These are phyloP conservation scores for Hypoxylon sp. DNA, from an alignment of 2,329 filamentous ascomycete genomes.

Conservation along the genomic window DNA sequence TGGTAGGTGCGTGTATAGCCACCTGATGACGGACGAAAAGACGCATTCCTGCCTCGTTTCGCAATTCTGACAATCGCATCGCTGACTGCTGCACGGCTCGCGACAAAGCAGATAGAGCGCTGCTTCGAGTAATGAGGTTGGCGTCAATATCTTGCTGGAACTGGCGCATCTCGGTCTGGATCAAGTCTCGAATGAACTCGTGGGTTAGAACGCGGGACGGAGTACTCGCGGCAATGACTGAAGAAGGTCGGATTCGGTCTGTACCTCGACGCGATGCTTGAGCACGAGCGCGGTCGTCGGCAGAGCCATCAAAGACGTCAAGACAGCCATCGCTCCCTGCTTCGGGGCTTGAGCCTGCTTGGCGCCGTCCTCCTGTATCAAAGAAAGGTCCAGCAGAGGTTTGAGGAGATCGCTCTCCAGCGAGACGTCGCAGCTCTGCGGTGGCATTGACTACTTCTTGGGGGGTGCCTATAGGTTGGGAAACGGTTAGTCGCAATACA, in stretches of 20 bases:
- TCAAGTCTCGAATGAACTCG: slow-evolving; percentile 19
- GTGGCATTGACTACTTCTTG: slow-evolving; percentile 21
- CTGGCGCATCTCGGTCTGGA: slow-evolving; percentile 18
- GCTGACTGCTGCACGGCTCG: not conserved
- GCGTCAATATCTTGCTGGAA: slow-evolving; percentile 17
- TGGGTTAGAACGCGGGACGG: slow-evolving; percentile 7
- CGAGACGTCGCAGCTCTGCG: slow-evolving; percentile 19
- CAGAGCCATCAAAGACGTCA: not conserved
- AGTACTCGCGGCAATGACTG: slow-evolving; percentile 31
- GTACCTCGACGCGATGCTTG: not conserved
- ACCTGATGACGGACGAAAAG: slow-evolving; percentile 28
- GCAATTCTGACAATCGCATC: not conserved
- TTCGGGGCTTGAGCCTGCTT: not conserved
- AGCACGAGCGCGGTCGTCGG: not conserved
- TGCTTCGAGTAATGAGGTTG: not conserved
- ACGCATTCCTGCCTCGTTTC: slow-evolving; percentile 22
- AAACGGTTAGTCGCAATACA: slow-evolving; percentile 6
- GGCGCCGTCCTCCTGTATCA: not conserved
- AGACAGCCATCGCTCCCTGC: not conserved
- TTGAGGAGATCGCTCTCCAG: not conserved
- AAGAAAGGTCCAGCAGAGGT: not conserved
- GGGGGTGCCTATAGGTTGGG: not conserved
- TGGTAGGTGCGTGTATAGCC: slow-evolving; percentile 16
- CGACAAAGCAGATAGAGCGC: slow-evolving; percentile 4
- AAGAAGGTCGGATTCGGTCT: slow-evolving; percentile 1